Base-by-base conservation (phyloP, 768 basidiomycete species). In the Galerina sulciceps region DNA sequence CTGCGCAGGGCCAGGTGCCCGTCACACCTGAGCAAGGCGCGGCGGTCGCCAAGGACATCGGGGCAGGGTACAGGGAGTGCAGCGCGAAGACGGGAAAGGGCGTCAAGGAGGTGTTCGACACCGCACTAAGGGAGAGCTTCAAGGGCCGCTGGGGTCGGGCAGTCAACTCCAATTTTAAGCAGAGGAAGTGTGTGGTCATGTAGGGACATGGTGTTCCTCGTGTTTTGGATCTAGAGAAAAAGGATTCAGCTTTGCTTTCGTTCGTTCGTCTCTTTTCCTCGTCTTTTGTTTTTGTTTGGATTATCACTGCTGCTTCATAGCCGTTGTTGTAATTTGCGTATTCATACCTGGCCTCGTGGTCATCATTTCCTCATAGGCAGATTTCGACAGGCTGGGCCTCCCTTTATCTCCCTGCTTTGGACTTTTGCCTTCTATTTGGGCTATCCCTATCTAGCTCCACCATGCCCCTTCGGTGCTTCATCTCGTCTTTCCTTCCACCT, bases 31-130 rank as follows among this genome's bases (percentile, higher is more conserved):
- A 91, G 62, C 93, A 94, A 67, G 97, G 96, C 1, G 82, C 79
- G 3, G 78, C 77, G n/a, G 90, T 96, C 22, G 96, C 96, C 22
- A 86, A 87, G 67, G 93, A 96, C 68, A 99, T 99, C 51, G 94
- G 95, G 22, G 95, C 95, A 15, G 84, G 86, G 71, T 99, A 99
- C 71, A 81, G 89, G 60, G 96, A 99, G 73, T 99, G 97, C 74
- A 92, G 90, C 35, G 93, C 96, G 45, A 98, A 96, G 79, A 88
- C 86, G n/a, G 93, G 95, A 4, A 78, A 76, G 14, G 94, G 94
- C 47, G 93, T 99, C 43, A 88, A 92, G 62, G 94, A 96, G 45
- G 96, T 99, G 37, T 99, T 99, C 73, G 81, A 87, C 40, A 82
- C 90, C 13, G 97, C 97, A 6, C 76, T 99, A 59, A 85, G 85